Evolutionary conservation across 2,329 filamentous ascomycete genomes (phyloP).

Genomic region (Rutstroemia sp.): DNA sequence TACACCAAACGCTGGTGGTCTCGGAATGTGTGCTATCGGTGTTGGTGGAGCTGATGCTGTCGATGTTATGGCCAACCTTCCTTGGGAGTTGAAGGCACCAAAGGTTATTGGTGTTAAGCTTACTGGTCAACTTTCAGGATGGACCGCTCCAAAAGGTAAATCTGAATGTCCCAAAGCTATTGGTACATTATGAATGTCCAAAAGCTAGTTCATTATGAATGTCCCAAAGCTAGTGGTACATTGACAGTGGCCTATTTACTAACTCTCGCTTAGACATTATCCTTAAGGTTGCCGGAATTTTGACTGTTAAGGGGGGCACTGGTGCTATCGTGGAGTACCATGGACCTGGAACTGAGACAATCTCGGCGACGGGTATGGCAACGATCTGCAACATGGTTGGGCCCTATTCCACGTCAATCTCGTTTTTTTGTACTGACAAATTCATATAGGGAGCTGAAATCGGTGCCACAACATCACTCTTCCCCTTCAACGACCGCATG

Average conservation of each 20-base stretch:
- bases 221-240: slow-evolving; percentile 13
- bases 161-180: slow-evolving; percentile 24
- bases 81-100: slow-evolving; percentile 97
- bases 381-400: slow-evolving; percentile 64
- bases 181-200: slow-evolving; percentile 25
- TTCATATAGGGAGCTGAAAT: slow-evolving; percentile 48
- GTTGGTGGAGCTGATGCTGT: slow-evolving; percentile 97
- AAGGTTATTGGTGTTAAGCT: slow-evolving; percentile 96
- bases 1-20: slow-evolving; percentile 93
- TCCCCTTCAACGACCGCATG: slow-evolving; percentile 98
- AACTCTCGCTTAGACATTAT: slow-evolving; percentile 65
- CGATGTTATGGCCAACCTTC: slow-evolving; percentile 94
- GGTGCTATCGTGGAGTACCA: slow-evolving; percentile 80
- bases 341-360: slow-evolving; percentile 63
- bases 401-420: not conserved
- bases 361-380: slow-evolving; percentile 81
- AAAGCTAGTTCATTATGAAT: slow-evolving; percentile 18
- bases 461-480: slow-evolving; percentile 84
- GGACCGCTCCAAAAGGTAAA: slow-evolving; percentile 84
- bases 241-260: slow-evolving; percentile 2
- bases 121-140: slow-evolving; percentile 81
- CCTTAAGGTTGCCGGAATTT: slow-evolving; percentile 90
- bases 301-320: slow-evolving; percentile 97
- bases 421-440: not conserved
- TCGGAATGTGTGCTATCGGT: slow-evolving; percentile 75